phyloP scores from a whole-genome alignment of 2,329 filamentous ascomycete genomes.

The Magnaporthiopsis incrustans region DNA sequence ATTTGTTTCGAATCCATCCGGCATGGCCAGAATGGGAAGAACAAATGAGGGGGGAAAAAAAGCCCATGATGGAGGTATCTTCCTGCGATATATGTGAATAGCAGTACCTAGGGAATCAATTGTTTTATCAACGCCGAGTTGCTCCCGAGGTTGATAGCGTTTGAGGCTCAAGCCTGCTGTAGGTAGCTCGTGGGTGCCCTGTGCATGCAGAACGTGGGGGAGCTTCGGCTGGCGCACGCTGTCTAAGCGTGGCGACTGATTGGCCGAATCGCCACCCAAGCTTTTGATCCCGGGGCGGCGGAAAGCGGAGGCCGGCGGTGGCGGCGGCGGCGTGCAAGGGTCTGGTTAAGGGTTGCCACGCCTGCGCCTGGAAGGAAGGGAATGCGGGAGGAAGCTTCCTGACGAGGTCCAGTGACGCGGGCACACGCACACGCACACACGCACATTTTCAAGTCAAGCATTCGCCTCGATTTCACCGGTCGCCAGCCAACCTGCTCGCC shows the following conservation, averaged over 20 bases:
- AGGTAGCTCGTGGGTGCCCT: too few species aligned
- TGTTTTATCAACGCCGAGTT: too few species aligned
- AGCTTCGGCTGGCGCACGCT: not conserved
- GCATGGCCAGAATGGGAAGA: not conserved
- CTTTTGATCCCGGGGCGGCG: not conserved
- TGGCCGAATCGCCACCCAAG: not conserved
- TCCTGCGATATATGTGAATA: not conserved
- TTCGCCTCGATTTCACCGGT: too few species aligned
- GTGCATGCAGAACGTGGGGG: too few species aligned
- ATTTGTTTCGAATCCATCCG: not conserved
- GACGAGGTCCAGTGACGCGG: not conserved
- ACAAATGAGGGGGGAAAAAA: not conserved
- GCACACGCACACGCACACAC: not conserved
- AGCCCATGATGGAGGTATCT: not conserved
- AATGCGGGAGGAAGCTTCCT: not conserved
- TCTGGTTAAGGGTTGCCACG: not conserved
- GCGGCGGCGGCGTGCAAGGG: not conserved
- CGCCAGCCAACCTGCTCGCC: too few species aligned
- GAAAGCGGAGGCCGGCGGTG: too few species aligned
- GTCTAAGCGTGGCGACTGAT: not conserved
- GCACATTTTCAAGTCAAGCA: not conserved
- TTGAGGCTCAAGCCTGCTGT: too few species aligned
- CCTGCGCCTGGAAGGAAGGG: not conserved
- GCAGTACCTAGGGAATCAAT: too few species aligned
- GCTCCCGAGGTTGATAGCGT: too few species aligned